These are phyloP conservation scores for Papiliotrema fonsecae DNA, from an alignment of 1,284 basidiomycete genomes.

Conservation along the genomic window DNA sequence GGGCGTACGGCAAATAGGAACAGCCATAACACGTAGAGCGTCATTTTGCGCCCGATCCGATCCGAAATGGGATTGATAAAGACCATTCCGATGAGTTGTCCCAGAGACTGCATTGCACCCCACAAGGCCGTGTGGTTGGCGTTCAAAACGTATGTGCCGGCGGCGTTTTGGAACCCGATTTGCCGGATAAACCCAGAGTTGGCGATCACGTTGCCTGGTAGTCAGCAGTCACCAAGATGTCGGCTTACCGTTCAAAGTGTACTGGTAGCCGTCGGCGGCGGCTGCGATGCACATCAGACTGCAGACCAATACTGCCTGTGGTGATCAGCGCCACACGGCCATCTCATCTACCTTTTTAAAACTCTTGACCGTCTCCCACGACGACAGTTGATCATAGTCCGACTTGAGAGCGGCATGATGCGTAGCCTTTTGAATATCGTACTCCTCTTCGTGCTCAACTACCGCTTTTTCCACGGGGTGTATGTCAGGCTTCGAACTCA, in stretches of 20 bases:
- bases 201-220: slow-evolving; percentile 13
- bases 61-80: slow-evolving; percentile 10
- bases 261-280: slow-evolving; percentile 15
- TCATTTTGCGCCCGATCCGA: slow-evolving; percentile 15
- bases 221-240: background rate
- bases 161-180: background rate
- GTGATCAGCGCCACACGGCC: background rate
- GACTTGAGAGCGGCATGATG: slow-evolving; percentile 12
- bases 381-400: slow-evolving; percentile 4
- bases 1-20: slow-evolving; percentile 13
- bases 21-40: slow-evolving; percentile 16
- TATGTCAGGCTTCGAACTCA: too few species aligned
- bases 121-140: slow-evolving; percentile 16
- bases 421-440: too few species aligned
- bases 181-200: slow-evolving; percentile 8
- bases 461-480: too few species aligned
- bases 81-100: background rate
- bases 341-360: slow-evolving; percentile 4
- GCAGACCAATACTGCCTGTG: slow-evolving; percentile 1
- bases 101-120: slow-evolving; percentile 17
- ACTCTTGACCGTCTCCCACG: background rate
- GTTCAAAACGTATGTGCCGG: slow-evolving; percentile 4
- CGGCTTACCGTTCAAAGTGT: slow-evolving; percentile 5
- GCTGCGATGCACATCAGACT: slow-evolving; percentile 12
- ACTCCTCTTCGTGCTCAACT: too few species aligned